phyloP scores from a whole-genome alignment of 2,329 filamentous ascomycete genomes.

The Sporothrix luriei region DNA sequence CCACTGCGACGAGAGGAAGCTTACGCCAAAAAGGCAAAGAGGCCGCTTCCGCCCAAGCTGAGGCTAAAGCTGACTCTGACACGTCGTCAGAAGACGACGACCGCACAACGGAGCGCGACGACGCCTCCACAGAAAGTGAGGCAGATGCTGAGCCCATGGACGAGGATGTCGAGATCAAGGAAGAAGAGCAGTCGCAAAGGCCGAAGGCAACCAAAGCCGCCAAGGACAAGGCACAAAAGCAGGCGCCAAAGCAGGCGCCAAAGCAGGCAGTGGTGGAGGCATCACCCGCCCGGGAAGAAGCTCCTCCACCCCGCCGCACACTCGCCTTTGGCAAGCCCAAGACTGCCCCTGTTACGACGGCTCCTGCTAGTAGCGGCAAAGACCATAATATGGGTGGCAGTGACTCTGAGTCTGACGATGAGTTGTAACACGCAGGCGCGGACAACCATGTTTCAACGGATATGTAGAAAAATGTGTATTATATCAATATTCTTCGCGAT shows the following conservation, averaged over 20 bases:
- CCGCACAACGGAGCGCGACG: constrained; percentile 44
- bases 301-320: constrained; percentile 39
- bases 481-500: background rate
- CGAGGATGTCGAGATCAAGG: constrained; percentile 21
- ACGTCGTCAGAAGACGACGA: constrained; percentile 34
- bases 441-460: background rate
- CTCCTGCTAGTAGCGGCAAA: constrained; percentile 30
- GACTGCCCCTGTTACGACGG: constrained; percentile 8
- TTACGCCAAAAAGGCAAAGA: background rate
- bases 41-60: background rate
- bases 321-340: constrained; percentile 33
- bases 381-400: constrained; percentile 40
- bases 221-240: background rate
- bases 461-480: background rate
- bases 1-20: background rate
- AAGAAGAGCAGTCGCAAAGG: background rate
- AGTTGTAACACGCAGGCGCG: constrained; percentile 46
- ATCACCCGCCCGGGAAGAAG: constrained; percentile 33
- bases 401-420: constrained; percentile 61
- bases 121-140: constrained; percentile 51
- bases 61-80: background rate
- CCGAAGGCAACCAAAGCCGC: background rate
- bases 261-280: background rate
- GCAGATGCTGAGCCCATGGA: constrained; percentile 40
- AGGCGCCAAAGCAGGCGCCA: background rate